Evolutionary conservation across 1,284 basidiomycete species (phyloP), one percentile per base, ranked within the genome.

Genomic region (Porodaedalea pini): DNA sequence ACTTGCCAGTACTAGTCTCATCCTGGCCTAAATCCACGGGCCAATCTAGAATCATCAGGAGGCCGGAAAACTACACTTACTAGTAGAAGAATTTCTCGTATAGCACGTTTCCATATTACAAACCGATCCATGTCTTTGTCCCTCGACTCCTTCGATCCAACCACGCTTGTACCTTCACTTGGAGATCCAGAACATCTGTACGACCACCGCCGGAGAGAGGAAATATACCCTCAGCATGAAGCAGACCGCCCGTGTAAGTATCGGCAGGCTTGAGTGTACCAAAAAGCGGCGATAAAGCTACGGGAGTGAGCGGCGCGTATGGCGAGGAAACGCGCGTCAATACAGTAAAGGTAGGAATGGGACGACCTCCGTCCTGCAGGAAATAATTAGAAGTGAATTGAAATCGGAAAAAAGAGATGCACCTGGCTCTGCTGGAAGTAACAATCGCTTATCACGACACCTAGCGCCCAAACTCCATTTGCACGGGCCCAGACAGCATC

Each of bases 401-500:
- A 51, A 37, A 25, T 4, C 23, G 4, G 11, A 17, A 3, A n/a
- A 34, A 31, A 53, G 11, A 15, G 2, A 34, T 15, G 25, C 23
- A 54, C 52, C 17, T 45, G 27, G 31, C 5, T 25, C 19, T 36
- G 41, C 10, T 29, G 41, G 13, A 31, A 37, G 31, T 34, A 29
- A 23, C 5, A 7, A 17, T 15, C 27, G 19, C 29, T 37, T 2
- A 54, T 43, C 7, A 54, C 41, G 29, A 54, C 31, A 27, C 52
- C 52, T 19, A 36, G 23, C 7, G 41, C 21, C 52, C 52, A 54
- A 10, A 19, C 19, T 34, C 52, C 52, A 34, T 44, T 23, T 2
- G 32, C 15, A 13, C 52, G 52, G 13, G 41, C 52, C 52, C 52
- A 54, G 19, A 54, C 52, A n/a, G n/a, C 11, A 34, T 54, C 41